Evolutionary conservation across 1,284 basidiomycete species (phyloP), one percentile per base, ranked within the genome.

Genomic region (Cutaneotrichosporon sp.): DNA sequence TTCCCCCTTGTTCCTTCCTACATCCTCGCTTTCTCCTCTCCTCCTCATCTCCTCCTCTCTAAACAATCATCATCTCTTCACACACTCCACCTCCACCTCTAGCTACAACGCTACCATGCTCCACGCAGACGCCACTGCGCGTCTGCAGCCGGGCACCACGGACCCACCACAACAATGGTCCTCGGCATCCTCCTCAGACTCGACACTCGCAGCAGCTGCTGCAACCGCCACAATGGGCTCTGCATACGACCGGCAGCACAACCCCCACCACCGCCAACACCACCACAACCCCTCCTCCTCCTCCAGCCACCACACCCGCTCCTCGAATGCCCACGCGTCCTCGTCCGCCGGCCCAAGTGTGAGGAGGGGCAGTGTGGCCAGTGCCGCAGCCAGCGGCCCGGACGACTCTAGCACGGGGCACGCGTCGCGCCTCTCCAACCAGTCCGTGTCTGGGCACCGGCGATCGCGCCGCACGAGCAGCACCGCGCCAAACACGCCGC

Each of bases 401-500:
- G 25, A 27, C 14, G 24, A 50, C 25, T 13, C 27, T n/a, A 25
- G 27, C 27, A 42, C 38, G 16, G 47, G 47, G 2, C 47, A 50
- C 47, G 47, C 47, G 47, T 29, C 47, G 14, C 11, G 47, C 27
- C 47, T 50, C 13, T 50, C 47, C 14, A 13, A 29, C 47, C 47
- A 50, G 18, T 50, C 47, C n/a, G 47, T 16, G 18, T 31, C 47
- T 27, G 47, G 47, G 18, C 47, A 29, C 18, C 1, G 24, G 25
- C 47, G 47, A 27, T 27, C 47, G 11, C 47, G 27, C 2, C 47
- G 47, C 22, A 53, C 34, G 14, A 53, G 33, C 34, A 38, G 27
- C 34, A 42, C 42, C 20, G 25, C 56, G 22, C 56, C 56, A 2
- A 47, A 38, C 25, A 56, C 59, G 0, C 59, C 63, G 29, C 50